A percentile compares a stretch with the other conserved stretches of the same genome.
Conservation (phyloP, 2,329 filamentous ascomycete genomes). For the Coniochaeta pulveracea region DNA sequence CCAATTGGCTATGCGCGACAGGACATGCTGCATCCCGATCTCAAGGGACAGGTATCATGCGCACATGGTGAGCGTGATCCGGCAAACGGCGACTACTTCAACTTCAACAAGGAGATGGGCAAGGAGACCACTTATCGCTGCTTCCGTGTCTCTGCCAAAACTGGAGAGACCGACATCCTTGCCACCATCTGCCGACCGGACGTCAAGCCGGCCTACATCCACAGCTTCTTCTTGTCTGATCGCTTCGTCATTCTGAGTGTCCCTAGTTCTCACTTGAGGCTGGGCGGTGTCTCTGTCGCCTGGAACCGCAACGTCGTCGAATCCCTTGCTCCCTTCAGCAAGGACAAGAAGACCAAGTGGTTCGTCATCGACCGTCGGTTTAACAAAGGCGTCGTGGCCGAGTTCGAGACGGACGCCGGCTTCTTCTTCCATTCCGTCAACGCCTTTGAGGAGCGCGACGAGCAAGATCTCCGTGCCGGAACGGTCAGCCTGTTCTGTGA, state of each 20-base stretch:
- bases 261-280: conserved; percentile 51
- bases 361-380: conserved; percentile 58
- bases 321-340: conserved; percentile 52
- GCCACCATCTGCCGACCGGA: conserved; percentile 47
- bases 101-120: conserved; percentile 66
- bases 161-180: conserved; percentile 58
- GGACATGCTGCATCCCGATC: conserved; percentile 48
- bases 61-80: conserved; percentile 66
- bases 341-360: conserved; percentile 50
- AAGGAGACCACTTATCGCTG: conserved; percentile 50
- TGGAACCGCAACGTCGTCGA: conserved; percentile 59
- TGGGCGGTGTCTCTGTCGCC: conserved; percentile 46
- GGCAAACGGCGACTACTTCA: conserved; percentile 63
- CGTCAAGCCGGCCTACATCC: conserved; percentile 59
- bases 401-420: conserved; percentile 54
- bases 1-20: conserved; percentile 56
- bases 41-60: conserved; percentile 56
- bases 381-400: conserved; percentile 53
- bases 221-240: conserved; percentile 65
- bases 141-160: conserved; percentile 51
- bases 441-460: conserved; percentile 52
- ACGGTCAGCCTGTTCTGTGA: conserved; percentile 53
- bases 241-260: conserved; percentile 65
- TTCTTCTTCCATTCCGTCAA: conserved; percentile 79
- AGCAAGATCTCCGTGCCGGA: conserved; percentile 11